Base-by-base conservation (phyloP, 2,329 filamentous ascomycete genomes). In the Intubia oerlemansii region DNA sequence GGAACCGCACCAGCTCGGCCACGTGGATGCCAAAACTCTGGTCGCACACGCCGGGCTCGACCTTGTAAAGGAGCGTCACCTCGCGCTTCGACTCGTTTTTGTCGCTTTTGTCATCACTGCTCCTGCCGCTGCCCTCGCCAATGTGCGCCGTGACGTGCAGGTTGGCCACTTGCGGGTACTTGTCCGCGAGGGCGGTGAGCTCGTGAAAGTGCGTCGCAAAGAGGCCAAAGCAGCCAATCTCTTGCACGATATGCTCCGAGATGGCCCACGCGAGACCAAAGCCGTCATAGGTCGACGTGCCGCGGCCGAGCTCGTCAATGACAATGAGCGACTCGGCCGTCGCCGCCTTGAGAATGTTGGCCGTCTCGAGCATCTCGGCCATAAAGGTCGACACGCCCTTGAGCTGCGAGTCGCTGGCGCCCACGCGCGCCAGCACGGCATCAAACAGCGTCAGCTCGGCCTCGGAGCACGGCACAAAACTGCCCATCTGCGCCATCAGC, bases 261-360 rank as follows among this genome's bases (percentile, higher is more conserved):
- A 98, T 98, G 28, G 88, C 88, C 88, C 88, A 98, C 0, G 90
- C 88, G n/a, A 98, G 67, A 21, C 90, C 88, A 42, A 98, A 98
- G 7, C 88, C 88, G 47, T 98, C 90, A 48, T 98, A 98, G 0
- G 90, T 98, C 36, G 82, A 93, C 1, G 88, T 98, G 32, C 88
- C 88, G 35, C 88, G 80, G 28, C 88, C 88, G 3, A 98, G 68
- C 49, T 98, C 88, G 49, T 98, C 90, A 41, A 98, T 93, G 50
- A 98, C 95, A 53, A 98, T 95, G 30, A 98, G 65, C 5, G 81
- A 92, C 47, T 98, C 88, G 18, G 76, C 70, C 0, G 88, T 98
- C 2, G 88, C 88, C 0, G 81, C 90, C 54, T 95, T 95, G 44
- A 98, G 71, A 38, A 98, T 98, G 47, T 95, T 95, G 39, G 88